These are phyloP conservation scores for Trichoderma asperellum DNA, from an alignment of 2,329 filamentous ascomycete genomes.

Conservation along the genomic window DNA sequence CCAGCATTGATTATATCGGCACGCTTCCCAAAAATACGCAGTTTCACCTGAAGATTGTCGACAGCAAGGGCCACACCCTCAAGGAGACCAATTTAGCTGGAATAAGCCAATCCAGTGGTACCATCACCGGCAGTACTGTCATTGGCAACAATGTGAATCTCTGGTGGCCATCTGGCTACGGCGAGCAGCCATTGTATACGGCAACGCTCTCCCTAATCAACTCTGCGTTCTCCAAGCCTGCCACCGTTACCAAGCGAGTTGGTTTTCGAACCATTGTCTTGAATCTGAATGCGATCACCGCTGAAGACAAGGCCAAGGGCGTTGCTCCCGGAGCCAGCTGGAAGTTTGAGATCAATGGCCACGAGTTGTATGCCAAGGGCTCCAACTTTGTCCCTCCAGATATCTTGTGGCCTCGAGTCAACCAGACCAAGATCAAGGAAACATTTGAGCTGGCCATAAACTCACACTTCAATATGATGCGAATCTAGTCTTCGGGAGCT, in stretches of 20 bases:
- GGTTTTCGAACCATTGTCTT: constrained; percentile 66
- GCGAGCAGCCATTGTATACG: constrained; percentile 61
- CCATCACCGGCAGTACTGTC: constrained; percentile 54
- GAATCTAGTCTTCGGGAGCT: constrained; percentile 63
- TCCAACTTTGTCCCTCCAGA: constrained; percentile 33
- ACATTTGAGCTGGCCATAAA: constrained; percentile 55
- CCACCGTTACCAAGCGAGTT: constrained; percentile 33
- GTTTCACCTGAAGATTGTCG: constrained; percentile 52
- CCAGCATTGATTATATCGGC: constrained; percentile 61
- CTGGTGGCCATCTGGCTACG: constrained; percentile 65
- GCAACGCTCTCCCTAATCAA: constrained; percentile 47
- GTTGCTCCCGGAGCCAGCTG: constrained; percentile 49
- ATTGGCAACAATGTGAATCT: constrained; percentile 51
- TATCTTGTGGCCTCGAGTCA: constrained; percentile 50
- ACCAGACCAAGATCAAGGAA: constrained; percentile 52
- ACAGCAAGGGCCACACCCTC: constrained; percentile 47
- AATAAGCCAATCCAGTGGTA: constrained; percentile 36
- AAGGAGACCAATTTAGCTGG: constrained; percentile 41
- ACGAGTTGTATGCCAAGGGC: constrained; percentile 60
- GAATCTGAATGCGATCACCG: constrained; percentile 58
- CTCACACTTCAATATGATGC: constrained; percentile 65
- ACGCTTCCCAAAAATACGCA: constrained; percentile 46
- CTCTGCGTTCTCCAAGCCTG: constrained; percentile 51
- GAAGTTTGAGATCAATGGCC: constrained; percentile 69
- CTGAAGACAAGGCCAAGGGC: constrained; percentile 55